Percentiles rank a stretch among this genome's conserved stretches.
Conservation (phyloP, 179 eudicot species). For the Silene vulgaris region DNA sequence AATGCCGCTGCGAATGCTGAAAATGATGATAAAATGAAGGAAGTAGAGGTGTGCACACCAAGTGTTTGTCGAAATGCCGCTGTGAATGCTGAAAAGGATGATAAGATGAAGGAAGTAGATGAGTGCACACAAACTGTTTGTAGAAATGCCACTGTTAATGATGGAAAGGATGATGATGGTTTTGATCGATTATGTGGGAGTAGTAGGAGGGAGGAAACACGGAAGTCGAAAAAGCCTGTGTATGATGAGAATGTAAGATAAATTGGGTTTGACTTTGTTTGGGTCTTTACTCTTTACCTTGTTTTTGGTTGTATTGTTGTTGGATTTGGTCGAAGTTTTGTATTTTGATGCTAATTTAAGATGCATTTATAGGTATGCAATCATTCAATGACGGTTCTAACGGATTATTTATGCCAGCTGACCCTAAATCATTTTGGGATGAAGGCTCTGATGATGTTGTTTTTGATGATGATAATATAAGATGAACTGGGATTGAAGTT, state of each 20-base stretch:
- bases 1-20: background rate
- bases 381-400: too few relatives aligned
- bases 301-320: background rate
- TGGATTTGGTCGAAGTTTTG: too few relatives aligned
- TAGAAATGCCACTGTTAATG: background rate
- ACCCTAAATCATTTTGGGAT: too few relatives aligned
- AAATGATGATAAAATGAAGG: background rate
- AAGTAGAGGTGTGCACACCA: background rate
- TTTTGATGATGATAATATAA: too few relatives aligned
- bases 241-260: background rate
- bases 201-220: background rate
- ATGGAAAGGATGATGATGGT: background rate
- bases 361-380: too few relatives aligned
- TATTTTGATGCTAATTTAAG: background rate
- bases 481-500: too few relatives aligned
- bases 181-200: background rate
- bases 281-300: too few relatives aligned
- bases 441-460: too few relatives aligned
- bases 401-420: too few relatives aligned
- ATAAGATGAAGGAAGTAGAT: background rate
- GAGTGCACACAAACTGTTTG: background rate
- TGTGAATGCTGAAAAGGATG: background rate
- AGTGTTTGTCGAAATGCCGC: background rate
- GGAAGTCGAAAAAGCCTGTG: background rate
- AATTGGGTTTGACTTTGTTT: background rate